phyloP scores from a whole-genome alignment of 2,329 filamentous ascomycete genomes.

The Cercospora sp. region DNA sequence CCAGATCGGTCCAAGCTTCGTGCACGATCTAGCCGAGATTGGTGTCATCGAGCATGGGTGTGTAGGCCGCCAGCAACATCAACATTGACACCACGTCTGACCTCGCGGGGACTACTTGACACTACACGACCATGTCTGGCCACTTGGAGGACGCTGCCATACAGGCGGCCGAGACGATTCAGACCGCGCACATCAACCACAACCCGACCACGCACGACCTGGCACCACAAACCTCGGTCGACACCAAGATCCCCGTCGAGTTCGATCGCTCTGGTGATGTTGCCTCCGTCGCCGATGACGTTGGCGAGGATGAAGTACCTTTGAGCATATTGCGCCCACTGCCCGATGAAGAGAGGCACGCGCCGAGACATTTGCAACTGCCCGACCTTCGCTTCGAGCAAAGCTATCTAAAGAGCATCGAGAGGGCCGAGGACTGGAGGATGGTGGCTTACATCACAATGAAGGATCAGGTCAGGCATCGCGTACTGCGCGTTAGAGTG shows the following conservation, averaged over 20 bases:
- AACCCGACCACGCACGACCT: conserved; percentile 73
- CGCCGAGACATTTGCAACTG: conserved; percentile 46
- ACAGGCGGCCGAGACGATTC: conserved; percentile 74
- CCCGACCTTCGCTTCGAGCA: conserved; percentile 94
- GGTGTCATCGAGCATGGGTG: conserved; percentile 2
- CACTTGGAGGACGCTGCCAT: conserved; percentile 37
- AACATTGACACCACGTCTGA: not conserved
- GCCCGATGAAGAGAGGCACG: conserved; percentile 63
- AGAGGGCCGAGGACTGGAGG: conserved; percentile 75
- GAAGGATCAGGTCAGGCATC: conserved; percentile 71
- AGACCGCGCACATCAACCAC: conserved; percentile 74
- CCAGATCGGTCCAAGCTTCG: conserved; percentile 6
- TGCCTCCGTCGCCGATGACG: conserved; percentile 49
- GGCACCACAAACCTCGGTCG: conserved; percentile 76
- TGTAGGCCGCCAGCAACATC: conserved; percentile 13
- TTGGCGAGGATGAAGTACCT: conserved; percentile 67
- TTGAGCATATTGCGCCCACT: conserved; percentile 61
- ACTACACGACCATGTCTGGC: conserved; percentile 9
- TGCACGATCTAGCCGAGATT: conserved; percentile 1
- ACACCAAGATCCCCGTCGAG: conserved; percentile 62
- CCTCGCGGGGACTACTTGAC: not conserved
- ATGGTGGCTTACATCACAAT: conserved; percentile 80
- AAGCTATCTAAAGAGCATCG: conserved; percentile 91
- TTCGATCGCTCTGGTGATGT: conserved; percentile 42
- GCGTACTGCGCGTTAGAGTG: not conserved